Conservation (phyloP, 192 early-diverging fungal genomes). For the Gryganskiella cystojenkinii region DNA sequence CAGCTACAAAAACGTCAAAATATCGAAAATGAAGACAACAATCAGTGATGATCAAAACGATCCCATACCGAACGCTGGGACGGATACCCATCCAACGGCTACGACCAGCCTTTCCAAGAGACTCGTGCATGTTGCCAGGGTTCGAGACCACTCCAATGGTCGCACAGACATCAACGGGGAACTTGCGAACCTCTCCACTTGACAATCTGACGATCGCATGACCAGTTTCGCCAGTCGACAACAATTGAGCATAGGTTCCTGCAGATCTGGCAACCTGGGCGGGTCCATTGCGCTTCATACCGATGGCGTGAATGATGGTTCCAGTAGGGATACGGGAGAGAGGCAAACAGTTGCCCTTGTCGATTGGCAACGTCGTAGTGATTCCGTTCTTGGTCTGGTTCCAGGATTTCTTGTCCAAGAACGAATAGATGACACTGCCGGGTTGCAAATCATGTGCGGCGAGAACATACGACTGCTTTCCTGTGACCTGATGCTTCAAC, state of each 20-base stretch:
- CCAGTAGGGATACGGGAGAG: conserved; percentile 94
- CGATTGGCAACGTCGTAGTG: conserved; percentile 63
- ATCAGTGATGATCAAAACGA: background rate
- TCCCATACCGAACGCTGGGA: conserved; percentile 76
- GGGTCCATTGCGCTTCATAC: conserved; percentile 78
- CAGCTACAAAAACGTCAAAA: background rate
- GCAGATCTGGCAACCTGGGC: conserved; percentile 87
- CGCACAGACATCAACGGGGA: conserved; percentile 86
- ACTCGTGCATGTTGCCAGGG: conserved; percentile 87
- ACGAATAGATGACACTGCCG: conserved; percentile 80
- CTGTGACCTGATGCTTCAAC: conserved; percentile 80
- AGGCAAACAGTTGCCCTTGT: conserved; percentile 90
- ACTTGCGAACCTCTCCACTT: conserved; percentile 88
- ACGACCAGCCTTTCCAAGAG: conserved; percentile 91
- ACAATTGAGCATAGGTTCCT: conserved; percentile 86
- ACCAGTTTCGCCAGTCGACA: conserved; percentile 79
- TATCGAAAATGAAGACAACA: background rate
- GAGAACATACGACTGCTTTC: conserved; percentile 87
- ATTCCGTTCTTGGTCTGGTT: conserved; percentile 51
- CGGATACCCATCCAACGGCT: conserved; percentile 84
- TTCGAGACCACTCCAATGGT: conserved; percentile 94
- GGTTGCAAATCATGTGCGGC: conserved; percentile 80
- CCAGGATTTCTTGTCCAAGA: conserved; percentile 53
- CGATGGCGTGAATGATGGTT: conserved; percentile 88
- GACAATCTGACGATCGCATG: conserved; percentile 87